Conservation (phyloP, 768 basidiomycete genomes). For the Amylocystis lapponica region DNA sequence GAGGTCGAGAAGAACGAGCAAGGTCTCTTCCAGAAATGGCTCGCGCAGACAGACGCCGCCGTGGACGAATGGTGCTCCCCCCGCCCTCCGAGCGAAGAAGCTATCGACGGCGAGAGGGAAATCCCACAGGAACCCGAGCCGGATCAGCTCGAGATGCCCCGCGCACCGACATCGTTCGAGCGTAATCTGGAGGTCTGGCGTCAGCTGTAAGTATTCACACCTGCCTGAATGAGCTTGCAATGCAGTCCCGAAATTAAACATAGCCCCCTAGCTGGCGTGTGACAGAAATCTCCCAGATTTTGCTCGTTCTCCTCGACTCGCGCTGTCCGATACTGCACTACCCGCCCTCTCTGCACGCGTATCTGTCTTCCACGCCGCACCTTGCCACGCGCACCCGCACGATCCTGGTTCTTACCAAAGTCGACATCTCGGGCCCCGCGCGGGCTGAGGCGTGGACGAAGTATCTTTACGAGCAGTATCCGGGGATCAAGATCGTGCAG, state of each 20-base stretch:
- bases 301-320: conserved; percentile 84
- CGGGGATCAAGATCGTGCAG: conserved; percentile 55
- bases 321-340: conserved; percentile 86
- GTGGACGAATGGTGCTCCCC: conserved; percentile 42
- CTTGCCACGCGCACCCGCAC: conserved; percentile 25
- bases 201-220: conserved; percentile 59
- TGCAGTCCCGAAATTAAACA: neutral
- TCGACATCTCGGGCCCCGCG: conserved; percentile 72
- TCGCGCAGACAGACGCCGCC: conserved; percentile 53
- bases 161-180: conserved; percentile 78
- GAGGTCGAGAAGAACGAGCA: conserved; percentile 92
- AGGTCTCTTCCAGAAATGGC: conserved; percentile 76
- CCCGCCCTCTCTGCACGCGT: conserved; percentile 68
- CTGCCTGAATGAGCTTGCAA: neutral
- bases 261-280: conserved; percentile 74
- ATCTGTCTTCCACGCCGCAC: conserved; percentile 38
- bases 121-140: too few species aligned
- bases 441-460: conserved; percentile 61
- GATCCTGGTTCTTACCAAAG: conserved; percentile 82
- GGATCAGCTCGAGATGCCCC: conserved; percentile 35
- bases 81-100: conserved; percentile 5
- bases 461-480: conserved; percentile 50
- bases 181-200: conserved; percentile 93
- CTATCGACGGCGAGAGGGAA: too few species aligned
- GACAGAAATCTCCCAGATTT: conserved; percentile 82